phyloP scores from a whole-genome alignment of 176 grass and related monocot species.

The Miscanthus lutarioriparius region DNA sequence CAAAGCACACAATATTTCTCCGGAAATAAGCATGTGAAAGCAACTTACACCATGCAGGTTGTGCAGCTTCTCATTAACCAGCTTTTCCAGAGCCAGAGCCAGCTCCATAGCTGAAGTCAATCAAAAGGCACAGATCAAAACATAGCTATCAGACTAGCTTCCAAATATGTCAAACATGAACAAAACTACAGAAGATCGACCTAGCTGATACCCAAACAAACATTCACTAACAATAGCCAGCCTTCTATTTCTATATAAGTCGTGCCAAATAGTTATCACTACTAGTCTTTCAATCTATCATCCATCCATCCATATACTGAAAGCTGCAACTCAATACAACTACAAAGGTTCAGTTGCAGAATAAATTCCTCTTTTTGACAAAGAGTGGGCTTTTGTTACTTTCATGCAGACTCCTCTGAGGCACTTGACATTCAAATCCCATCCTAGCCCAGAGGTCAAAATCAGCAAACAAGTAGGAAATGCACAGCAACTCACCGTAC shows the following conservation, averaged over 20 bases:
- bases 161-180: background rate
- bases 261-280: background rate
- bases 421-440: background rate
- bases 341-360: background rate
- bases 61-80: slow-evolving; percentile 77
- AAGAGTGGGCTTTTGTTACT: background rate
- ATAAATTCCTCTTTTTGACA: background rate
- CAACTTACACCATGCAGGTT: slow-evolving; percentile 63
- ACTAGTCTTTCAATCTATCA: background rate
- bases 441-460: background rate
- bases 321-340: background rate
- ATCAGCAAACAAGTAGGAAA: background rate
- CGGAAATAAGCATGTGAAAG: background rate
- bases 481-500: slow-evolving; percentile 51
- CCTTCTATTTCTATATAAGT: background rate
- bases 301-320: background rate
- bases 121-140: background rate
- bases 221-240: background rate
- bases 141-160: background rate
- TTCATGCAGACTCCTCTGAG: background rate
- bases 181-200: background rate
- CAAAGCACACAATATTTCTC: background rate
- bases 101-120: slow-evolving; percentile 83
- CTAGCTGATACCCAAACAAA: background rate
- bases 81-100: slow-evolving; percentile 72